Conservation (phyloP, 2,329 filamentous ascomycete species). For the Colletotrichum paranaense region DNA sequence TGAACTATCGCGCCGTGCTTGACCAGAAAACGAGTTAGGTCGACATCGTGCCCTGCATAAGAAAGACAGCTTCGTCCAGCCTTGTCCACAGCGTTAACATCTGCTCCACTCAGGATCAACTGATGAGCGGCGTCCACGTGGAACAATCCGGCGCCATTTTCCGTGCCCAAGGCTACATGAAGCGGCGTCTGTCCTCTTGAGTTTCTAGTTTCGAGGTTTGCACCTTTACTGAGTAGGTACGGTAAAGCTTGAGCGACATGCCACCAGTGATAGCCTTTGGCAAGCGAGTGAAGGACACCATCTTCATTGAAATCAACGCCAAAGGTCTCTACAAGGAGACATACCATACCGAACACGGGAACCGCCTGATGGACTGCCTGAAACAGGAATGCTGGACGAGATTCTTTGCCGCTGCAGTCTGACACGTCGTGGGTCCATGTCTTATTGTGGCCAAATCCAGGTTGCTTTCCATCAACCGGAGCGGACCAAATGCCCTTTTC, state of each 20-base stretch:
- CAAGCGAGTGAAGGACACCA: not conserved
- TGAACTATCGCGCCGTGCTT: constrained; percentile 30
- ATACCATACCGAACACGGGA: constrained; percentile 49
- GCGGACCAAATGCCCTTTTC: constrained; percentile 7
- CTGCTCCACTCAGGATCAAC: constrained; percentile 10
- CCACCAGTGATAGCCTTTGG: constrained; percentile 30
- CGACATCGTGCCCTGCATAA: constrained; percentile 4
- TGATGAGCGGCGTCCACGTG: constrained; percentile 15
- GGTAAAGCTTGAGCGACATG: constrained; percentile 31
- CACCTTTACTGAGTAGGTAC: constrained; percentile 21
- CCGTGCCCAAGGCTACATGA: constrained; percentile 12
- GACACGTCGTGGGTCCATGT: not conserved
- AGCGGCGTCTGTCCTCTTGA: constrained; percentile 25
- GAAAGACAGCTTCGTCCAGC: constrained; percentile 30
- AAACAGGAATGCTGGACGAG: constrained; percentile 37
- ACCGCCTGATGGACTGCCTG: constrained; percentile 43
- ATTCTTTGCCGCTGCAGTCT: not conserved
- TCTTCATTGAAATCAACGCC: constrained; percentile 45
- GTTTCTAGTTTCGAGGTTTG: constrained; percentile 15
- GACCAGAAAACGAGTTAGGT: constrained; percentile 13
- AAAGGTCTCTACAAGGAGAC: constrained; percentile 47
- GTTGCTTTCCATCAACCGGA: not conserved
- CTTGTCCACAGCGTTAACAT: constrained; percentile 23
- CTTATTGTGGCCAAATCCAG: not conserved
- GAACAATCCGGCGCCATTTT: not conserved